Conservation (phyloP, 2,329 filamentous ascomycete species). For the Pseudocercospora macadamiae region DNA sequence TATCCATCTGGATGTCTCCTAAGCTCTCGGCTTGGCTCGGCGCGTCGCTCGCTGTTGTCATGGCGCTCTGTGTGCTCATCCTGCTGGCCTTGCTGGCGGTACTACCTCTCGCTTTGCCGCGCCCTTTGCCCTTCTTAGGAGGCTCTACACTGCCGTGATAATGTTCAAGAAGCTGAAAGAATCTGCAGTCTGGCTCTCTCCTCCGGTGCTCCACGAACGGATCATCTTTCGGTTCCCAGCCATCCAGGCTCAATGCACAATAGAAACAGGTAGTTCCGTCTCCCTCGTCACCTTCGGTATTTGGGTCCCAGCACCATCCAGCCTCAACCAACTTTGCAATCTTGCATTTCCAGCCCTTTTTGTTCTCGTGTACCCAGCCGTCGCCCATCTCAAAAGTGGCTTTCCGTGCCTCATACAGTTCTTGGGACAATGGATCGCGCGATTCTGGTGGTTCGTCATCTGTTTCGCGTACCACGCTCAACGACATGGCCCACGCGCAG, state of each 20-base stretch:
- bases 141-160: conserved; percentile 33
- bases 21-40: conserved; percentile 27
- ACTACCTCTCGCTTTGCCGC: conserved; percentile 29
- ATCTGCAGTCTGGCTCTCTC: conserved; percentile 77
- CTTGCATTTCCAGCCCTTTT: conserved; percentile 88
- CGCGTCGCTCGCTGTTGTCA: conserved; percentile 31
- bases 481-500: conserved; percentile 82
- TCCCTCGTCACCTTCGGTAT: conserved; percentile 66
- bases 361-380: conserved; percentile 85
- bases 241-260: conserved; percentile 85
- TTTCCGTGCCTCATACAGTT: conserved; percentile 75
- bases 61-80: conserved; percentile 52
- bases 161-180: conserved; percentile 70
- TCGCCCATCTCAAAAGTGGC: conserved; percentile 72
- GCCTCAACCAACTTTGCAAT: conserved; percentile 87
- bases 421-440: conserved; percentile 69
- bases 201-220: conserved; percentile 87
- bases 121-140: conserved; percentile 37
- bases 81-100: conserved; percentile 70
- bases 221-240: conserved; percentile 92
- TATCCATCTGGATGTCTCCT: conserved; percentile 24
- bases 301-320: conserved; percentile 93
- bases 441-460: conserved; percentile 66
- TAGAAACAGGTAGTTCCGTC: conserved; percentile 92
- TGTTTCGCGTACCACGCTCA: conserved; percentile 58